Base-by-base conservation (phyloP, 805 yeast genomes). In the Metschnikowia amazonensis region DNA sequence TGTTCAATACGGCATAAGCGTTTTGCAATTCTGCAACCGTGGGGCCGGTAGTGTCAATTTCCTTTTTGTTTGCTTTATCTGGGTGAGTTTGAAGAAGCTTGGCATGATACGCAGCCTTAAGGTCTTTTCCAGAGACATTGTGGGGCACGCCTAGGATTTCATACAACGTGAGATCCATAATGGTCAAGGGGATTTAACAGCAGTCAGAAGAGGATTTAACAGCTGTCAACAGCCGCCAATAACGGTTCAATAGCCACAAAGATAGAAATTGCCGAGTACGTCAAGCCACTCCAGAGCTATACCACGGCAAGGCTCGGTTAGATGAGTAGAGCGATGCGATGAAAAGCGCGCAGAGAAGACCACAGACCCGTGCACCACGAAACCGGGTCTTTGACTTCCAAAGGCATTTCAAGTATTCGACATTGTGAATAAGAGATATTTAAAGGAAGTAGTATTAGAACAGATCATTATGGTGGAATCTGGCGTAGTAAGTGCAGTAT, bases 31-130 rank as follows among this genome's bases (percentile, higher is more conserved):
- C 42, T 7, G 48, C 7, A 3, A 48, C 44, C 21, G 40, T 32
- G 10, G 48, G 14, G 16, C 21, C 32, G 23, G 14, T 8, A 10
- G 9, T 32, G 6, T 11, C 9, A 10, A 7, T 5, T n/a, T 24
- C 21, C 27, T 28, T 11, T 21, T 21, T 30, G 4, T 32, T 23
- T 16, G 42, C 16, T 37, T 89, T 90, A 60, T 92, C 98, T 1
- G 98, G 98, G 62, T 92, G 98, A 2, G 77, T 62, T 3, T 62
- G 58, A 1, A 92, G 67, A 5, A 92, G 71, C 13, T 76, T 75
- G 28, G 62, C 66, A 45, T 74, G 77, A 60, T 90, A 92, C 0
- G 95, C 90, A 7, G 60, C 59, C 51, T 79, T 82, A 23, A 90
- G 71, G 11, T 74, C 78, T 0, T 44, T 53, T 1, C 45, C 48